A percentile compares a stretch with the other conserved stretches of the same genome.
These are phyloP conservation scores for Proteromonas lacertae DNA, from an alignment of 352 stramenopile species.

Conservation along the genomic window DNA sequence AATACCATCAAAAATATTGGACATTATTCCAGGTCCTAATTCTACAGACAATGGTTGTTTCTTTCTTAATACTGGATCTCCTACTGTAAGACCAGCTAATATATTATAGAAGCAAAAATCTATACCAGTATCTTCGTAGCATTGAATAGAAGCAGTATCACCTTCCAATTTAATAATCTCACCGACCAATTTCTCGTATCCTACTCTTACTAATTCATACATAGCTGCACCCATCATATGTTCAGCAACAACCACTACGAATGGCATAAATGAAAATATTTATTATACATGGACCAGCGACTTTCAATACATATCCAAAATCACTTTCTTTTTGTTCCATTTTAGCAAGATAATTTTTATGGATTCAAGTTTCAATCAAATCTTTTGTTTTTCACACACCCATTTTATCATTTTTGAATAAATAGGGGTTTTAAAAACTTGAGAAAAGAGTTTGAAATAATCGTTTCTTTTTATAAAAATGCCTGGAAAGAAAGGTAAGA, in stretches of 20 bases:
- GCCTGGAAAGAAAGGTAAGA: no score
- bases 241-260: slow-evolving; percentile 80
- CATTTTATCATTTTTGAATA: no score
- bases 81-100: slow-evolving; percentile 78
- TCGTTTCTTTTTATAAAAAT: no score
- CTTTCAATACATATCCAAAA: no score
- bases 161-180: slow-evolving; percentile 99
- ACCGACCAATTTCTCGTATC: slow-evolving; percentile 90
- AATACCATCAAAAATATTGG: slow-evolving; percentile 99
- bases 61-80: slow-evolving; percentile 79
- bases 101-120: slow-evolving; percentile 11
- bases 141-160: slow-evolving; percentile 93
- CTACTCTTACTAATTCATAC: slow-evolving; percentile 76
- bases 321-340: no score
- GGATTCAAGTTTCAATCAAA: no score
- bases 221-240: slow-evolving; percentile 94
- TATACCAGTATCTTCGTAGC: slow-evolving; percentile 95
- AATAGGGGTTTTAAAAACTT: no score
- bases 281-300: no score
- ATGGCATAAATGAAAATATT: not conserved
- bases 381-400: no score
- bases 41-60: slow-evolving; percentile 88
- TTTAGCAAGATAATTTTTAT: no score
- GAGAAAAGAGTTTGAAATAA: no score
- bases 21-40: slow-evolving; percentile 94